Evolutionary conservation across 108 stramenopile species (phyloP), one percentile per base, ranked within the genome.

Genomic region (Chaetoceros tenuissimus): DNA sequence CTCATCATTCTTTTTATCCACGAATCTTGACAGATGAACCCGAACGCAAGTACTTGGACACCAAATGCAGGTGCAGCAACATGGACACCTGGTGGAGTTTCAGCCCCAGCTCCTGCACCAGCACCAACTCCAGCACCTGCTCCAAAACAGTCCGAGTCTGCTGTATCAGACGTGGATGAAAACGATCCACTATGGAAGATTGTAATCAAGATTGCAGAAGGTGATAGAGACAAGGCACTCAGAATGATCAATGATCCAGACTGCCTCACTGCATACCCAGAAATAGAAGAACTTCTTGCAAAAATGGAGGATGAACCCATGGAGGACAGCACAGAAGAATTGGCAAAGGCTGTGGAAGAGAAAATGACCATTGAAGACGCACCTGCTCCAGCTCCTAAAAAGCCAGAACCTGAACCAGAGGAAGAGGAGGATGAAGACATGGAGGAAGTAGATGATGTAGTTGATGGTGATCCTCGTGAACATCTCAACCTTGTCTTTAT

Each of bases 401-500:
- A 51, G 31, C 55, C 31, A 21, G 68, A 62, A 26, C 55, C 31
- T 19, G 57, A 70, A 34, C 79, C 73, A 20, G 75, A 55, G n/a
- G 75, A 81, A 1, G 67, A 69, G 2, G 72, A 66, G 48, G 66
- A 51, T 28, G 57, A 64, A 22, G 78, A 69, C 7, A 56, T 13
- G 21, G 63, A 69, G 51, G 77, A 64, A 10, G 63, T 34, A 1
- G 65, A 55, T 22, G 69, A 71, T 7, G 54, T 57, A 13, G 64
- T 52, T 8, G 96, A 96, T 55, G 95, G 94, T 24, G 98, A 99
- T 66, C 96, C 97, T n/a, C 79, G 96, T 23, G 96, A 97, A 64
- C 97, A 99, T 67, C 66, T 99, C 56, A 99, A 99, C 73, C 59
- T 99, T 45, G 97, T 99, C 24, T 99, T 99, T 64, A 99, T 97